phyloP scores from a whole-genome alignment of 2,329 filamentous ascomycete species.

The Arthrobotrys sinensis region DNA sequence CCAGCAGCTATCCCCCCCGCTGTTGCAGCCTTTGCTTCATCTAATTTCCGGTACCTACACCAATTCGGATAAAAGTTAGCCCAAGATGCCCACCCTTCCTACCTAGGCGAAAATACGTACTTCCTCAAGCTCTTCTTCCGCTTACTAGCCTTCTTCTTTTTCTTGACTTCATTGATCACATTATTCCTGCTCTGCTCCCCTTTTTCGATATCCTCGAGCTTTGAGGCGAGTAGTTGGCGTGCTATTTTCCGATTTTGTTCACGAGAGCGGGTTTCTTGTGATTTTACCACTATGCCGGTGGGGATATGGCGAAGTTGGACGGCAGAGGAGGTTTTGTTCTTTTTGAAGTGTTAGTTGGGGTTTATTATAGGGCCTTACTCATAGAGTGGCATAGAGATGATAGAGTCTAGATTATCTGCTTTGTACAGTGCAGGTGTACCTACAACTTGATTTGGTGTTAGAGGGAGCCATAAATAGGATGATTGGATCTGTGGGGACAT shows the following conservation, averaged over 20 bases:
- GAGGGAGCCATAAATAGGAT: not conserved
- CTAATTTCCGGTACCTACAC: slow-evolving; percentile 70
- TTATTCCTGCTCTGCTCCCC: slow-evolving; percentile 79
- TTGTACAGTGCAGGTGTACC: not conserved
- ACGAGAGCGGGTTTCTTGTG: slow-evolving; percentile 88
- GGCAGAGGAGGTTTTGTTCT: slow-evolving; percentile 96
- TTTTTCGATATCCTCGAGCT: slow-evolving; percentile 80
- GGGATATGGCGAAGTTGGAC: slow-evolving; percentile 93
- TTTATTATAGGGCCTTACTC: not conserved
- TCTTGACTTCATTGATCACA: slow-evolving; percentile 76
- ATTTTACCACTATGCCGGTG: slow-evolving; percentile 93
- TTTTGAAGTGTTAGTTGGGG: slow-evolving; percentile 23
- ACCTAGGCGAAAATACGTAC: slow-evolving; percentile 69
- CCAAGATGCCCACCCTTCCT: not conserved
- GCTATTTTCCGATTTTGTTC: slow-evolving; percentile 90
- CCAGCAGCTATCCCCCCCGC: slow-evolving; percentile 39
- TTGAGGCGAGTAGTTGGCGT: slow-evolving; percentile 81
- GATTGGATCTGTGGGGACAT: not conserved
- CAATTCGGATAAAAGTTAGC: slow-evolving; percentile 16
- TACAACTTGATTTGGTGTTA: slow-evolving; percentile 32
- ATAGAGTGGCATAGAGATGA: slow-evolving; percentile 1
- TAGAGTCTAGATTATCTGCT: slow-evolving; percentile 65
- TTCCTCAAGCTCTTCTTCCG: slow-evolving; percentile 88
- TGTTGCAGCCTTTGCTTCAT: slow-evolving; percentile 69
- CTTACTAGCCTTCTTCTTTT: slow-evolving; percentile 80